Percentiles rank a stretch among this genome's conserved stretches.
Conservation (phyloP, 345 rosid genomes). For the Cardamine resedifolia region DNA sequence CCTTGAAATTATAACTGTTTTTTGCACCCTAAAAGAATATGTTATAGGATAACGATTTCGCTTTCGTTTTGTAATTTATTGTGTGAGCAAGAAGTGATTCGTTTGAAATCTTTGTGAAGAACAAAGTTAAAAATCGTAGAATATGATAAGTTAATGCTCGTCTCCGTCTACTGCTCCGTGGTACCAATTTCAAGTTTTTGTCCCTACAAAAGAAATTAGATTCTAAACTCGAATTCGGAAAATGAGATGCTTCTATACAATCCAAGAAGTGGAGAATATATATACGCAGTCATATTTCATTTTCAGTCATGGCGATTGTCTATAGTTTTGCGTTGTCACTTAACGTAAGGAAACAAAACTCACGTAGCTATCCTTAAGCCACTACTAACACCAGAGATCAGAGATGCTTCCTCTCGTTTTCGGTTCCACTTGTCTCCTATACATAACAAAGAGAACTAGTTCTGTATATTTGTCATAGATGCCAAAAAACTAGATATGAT, state of each 20-base stretch:
- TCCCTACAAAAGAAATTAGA: conserved; percentile 10
- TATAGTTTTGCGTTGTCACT: conserved; percentile 7
- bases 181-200: conserved; percentile 5
- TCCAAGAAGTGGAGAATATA: conserved; percentile 32
- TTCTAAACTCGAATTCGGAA: neutral
- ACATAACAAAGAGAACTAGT: conserved; percentile 1
- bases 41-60: conserved; percentile 1
- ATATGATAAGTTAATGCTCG: conserved; percentile 40
- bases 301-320: conserved; percentile 28
- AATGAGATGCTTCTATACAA: conserved; percentile 10
- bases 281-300: neutral
- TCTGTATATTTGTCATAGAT: conserved; percentile 16
- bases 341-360: conserved; percentile 28
- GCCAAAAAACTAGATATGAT: conserved; percentile 10
- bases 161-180: conserved; percentile 21
- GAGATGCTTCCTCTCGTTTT: conserved; percentile 36
- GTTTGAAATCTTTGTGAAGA: conserved; percentile 9
- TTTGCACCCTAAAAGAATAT: neutral
- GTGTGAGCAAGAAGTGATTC: neutral
- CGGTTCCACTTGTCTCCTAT: conserved; percentile 41
- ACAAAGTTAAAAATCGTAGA: conserved; percentile 5
- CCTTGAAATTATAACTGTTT: neutral
- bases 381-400: conserved; percentile 17
- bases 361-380: conserved; percentile 24
- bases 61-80: neutral